Evolutionary conservation across 306 rosid genomes (phyloP).

Genomic region (Castanea sativa): DNA sequence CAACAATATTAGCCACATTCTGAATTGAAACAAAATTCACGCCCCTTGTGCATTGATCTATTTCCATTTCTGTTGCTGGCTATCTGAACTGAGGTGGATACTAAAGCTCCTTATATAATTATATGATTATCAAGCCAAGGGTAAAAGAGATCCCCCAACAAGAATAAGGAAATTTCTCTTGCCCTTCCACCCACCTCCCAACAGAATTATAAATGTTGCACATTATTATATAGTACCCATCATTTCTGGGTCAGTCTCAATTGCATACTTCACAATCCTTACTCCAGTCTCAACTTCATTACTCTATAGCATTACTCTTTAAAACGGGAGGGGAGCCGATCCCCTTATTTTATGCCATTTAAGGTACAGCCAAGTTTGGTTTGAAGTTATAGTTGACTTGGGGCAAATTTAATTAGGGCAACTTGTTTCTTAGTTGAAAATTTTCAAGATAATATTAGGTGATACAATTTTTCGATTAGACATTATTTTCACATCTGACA

Average conservation of each 20-base stretch:
- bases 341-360: too few species aligned
- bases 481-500: too few species aligned
- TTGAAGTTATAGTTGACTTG: too few species aligned
- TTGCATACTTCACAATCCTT: conserved; percentile 57
- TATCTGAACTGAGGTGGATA: not conserved
- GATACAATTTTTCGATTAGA: too few species aligned
- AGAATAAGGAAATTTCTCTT: conserved; percentile 31
- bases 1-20: not conserved
- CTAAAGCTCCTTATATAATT: not conserved
- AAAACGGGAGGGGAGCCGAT: too few species aligned
- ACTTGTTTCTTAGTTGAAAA: too few species aligned
- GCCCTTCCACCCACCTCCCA: conserved; percentile 79
- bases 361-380: too few species aligned
- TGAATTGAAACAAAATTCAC: not conserved
- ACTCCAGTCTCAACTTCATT: conserved; percentile 59
- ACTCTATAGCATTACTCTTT: too few species aligned
- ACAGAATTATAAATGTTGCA: conserved; percentile 61
- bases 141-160: not conserved
- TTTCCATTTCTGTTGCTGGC: not conserved
- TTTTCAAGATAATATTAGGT: too few species aligned
- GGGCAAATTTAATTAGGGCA: too few species aligned
- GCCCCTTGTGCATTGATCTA: not conserved
- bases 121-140: not conserved
- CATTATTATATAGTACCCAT: conserved; percentile 61
- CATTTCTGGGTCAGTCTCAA: conserved; percentile 71